Base-by-base conservation (phyloP, 805 yeast genomes). In the Sugiyamaella mastotermitis region DNA sequence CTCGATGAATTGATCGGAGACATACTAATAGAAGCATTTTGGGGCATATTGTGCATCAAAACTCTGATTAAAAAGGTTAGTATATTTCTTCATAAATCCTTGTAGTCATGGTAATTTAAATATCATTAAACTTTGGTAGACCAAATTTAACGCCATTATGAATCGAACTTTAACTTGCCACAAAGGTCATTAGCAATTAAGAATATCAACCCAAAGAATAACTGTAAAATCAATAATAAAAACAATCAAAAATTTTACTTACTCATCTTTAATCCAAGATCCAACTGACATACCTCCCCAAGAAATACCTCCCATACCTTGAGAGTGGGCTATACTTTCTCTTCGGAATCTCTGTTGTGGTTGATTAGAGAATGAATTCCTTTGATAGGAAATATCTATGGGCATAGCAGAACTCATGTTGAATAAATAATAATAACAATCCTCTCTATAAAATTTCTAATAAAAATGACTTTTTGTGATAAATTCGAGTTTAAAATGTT, bases 281-380 rank as follows among this genome's bases (percentile, higher is more conserved):
- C 97, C 97, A 21, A 90, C 87, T 19, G 94, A 82, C 41, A 88
- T 77, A 2, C 95, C 87, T 16, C 97, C 97, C 96, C 97, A 90
- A 6, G 94, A 81, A 23, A 90, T 83, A 33, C 97, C 98, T 31
- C 97, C 97, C 80, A 92, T 84, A 8, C 97, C 97, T 58, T 86
- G 95, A 2, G 95, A 82, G 58, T 90, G 97, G 21, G 97, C 96
- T 42, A 92, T 78, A 41, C 88, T 78, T 53, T 90, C 97, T 47
- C 97, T 71, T 55, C 95, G 75, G 46, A 87, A 74, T 46, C 78
- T 61, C 42, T 59, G 63, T 15, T 62, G 53, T 31, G 45, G 49
- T 35, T 48, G 39, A 18, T 24, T 14, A 5, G 37, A 37, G 27
- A 47, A 45, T 31, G 38, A 31, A 31, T 49, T 45, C 33, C 55